Evolutionary conservation across 257 asterid species (phyloP).

Genomic region (Capsicum chinense): DNA sequence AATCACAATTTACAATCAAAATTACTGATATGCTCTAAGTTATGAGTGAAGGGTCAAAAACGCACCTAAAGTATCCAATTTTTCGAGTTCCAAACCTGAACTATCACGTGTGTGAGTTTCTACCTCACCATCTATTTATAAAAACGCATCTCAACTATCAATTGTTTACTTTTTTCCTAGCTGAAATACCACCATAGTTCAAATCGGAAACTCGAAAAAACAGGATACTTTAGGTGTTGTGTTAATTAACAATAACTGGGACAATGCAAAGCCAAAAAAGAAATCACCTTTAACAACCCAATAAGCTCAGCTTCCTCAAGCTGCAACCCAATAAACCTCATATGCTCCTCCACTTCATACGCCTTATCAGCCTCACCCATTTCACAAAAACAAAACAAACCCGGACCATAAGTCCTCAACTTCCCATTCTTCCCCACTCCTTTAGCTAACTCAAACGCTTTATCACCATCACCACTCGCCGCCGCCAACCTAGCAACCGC

Average conservation of each 20-base stretch:
- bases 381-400: slow-evolving; percentile 65
- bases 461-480: slow-evolving; percentile 77
- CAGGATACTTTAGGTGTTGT: no score
- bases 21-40: background rate
- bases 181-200: no score
- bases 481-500: slow-evolving; percentile 83
- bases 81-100: no score
- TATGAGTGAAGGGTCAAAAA: no score
- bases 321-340: slow-evolving; percentile 61
- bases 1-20: background rate
- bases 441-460: slow-evolving; percentile 80
- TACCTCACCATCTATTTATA: no score
- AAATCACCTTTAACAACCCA: slow-evolving; percentile 68
- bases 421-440: slow-evolving; percentile 63
- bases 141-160: no score
- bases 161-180: no score
- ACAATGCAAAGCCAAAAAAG: background rate
- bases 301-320: slow-evolving; percentile 83
- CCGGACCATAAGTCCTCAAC: slow-evolving; percentile 81
- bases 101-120: no score
- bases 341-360: slow-evolving; percentile 73
- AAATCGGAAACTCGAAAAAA: no score
- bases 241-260: no score
- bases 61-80: no score
- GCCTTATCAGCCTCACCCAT: slow-evolving; percentile 73